Base-by-base conservation (phyloP, 148 eudicot genomes). In the Amaranthus cruentus region DNA sequence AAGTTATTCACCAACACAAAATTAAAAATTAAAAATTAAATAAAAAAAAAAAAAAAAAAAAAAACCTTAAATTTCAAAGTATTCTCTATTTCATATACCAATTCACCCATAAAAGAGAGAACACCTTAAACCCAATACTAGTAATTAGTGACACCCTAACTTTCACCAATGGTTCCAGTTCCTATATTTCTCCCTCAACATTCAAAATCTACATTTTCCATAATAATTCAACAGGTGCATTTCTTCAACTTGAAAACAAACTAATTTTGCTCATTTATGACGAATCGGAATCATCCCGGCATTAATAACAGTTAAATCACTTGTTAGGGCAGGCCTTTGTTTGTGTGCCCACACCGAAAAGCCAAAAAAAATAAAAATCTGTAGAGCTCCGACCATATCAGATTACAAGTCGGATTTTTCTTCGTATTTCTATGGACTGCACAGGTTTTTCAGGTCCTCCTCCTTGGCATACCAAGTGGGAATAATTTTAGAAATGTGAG, bases 381-480 rank as follows among this genome's bases (percentile, higher is more conserved):
- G 73, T 15, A 44, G 38, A 18, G 43, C 65, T 47, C 7, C 51
- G 38, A 28, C 38, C 38, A 1, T 28, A 28, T 28, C 38, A 28
- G 38, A 28, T 28, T 28, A 28, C 38, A 28, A 28, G 38, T 28
- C 38, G 38, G 38, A 28, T 28, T 28, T 28, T 28, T 28, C 38
- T 28, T 28, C 75, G 5, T 2, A 49, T 69, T 13, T 18, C 73
- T 85, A 90, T 75, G 97, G 98, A 79, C 90, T 87, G 83, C 77
- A 76, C 51, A 93, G 85, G 73, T 85, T 91, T 84, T 83, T 89
- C 63, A 93, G 81, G 63, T 88, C 95, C 53, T 85, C 91, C 73
- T 86, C 92, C 71, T 89, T 88, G 7, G 98, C 95, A 74, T 89
- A 91, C 98, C 97, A 91, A 56, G 66, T 76, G 0, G 97, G 97